These are phyloP conservation scores for Linum tenue DNA, from an alignment of 345 rosid species.

Conservation along the genomic window DNA sequence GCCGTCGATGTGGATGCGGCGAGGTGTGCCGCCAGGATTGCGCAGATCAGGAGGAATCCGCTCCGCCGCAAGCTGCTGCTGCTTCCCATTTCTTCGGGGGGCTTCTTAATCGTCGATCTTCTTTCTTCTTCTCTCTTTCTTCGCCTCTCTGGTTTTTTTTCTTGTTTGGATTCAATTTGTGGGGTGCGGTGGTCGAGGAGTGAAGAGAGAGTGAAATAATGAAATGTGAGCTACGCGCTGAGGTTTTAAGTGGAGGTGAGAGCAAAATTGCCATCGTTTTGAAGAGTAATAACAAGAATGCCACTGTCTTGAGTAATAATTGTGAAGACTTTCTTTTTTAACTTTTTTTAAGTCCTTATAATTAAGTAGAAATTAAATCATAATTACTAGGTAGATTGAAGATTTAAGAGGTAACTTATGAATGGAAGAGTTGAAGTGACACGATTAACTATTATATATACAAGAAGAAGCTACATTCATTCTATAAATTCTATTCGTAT, in stretches of 20 bases:
- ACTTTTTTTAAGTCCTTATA: slow-evolving; percentile 3
- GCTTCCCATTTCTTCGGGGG: not conserved
- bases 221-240: no score
- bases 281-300: slow-evolving; percentile 3
- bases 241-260: not conserved
- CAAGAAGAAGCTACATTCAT: no score
- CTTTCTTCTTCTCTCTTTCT: no score
- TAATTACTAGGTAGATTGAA: no score
- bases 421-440: no score
- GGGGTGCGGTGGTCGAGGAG: no score
- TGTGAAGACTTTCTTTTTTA: not conserved
- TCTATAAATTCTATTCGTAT: no score
- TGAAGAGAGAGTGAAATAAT: no score
- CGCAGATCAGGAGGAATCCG: slow-evolving; percentile 17
- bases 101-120: no score
- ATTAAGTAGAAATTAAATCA: no score
- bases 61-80: slow-evolving; percentile 7
- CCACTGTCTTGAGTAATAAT: slow-evolving; percentile 9
- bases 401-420: no score
- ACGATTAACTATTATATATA: no score
- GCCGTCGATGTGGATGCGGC: slow-evolving; percentile 13
- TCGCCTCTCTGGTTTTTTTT: not conserved
- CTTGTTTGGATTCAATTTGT: not conserved
- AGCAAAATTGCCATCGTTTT: not conserved
- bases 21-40: slow-evolving; percentile 40